phyloP scores from a whole-genome alignment of 768 basidiomycete genomes.

The Leccinum uliginosum region DNA sequence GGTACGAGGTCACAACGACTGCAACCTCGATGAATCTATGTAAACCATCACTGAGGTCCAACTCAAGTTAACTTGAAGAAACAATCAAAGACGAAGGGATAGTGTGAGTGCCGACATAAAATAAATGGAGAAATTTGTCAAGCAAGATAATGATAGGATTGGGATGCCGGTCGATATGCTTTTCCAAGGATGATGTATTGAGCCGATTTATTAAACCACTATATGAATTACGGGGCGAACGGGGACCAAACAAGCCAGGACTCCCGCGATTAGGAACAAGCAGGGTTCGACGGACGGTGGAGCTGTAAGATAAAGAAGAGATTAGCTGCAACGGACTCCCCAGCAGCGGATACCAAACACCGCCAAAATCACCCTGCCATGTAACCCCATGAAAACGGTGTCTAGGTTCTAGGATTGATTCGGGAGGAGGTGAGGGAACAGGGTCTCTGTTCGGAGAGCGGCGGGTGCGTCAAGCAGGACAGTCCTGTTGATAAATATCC shows the following conservation, averaged over 20 bases:
- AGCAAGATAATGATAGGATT: conserved; percentile 27
- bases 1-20: not conserved
- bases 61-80: not conserved
- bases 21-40: too few relatives aligned
- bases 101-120: not conserved
- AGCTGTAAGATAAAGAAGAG: conserved; percentile 36
- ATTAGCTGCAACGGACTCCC: too few relatives aligned
- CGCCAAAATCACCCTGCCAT: conserved; percentile 56
- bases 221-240: conserved; percentile 49
- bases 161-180: not conserved
- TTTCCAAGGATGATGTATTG: not conserved
- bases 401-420: conserved; percentile 37
- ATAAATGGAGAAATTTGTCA: not conserved
- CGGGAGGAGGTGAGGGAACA: conserved; percentile 30
- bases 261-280: conserved; percentile 55
- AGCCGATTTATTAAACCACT: conserved; percentile 11
- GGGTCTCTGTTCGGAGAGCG: conserved; percentile 43
- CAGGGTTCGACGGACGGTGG: conserved; percentile 58
- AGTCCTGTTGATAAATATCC: conserved; percentile 37
- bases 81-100: not conserved
- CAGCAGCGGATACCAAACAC: conserved; percentile 9
- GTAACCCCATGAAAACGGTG: conserved; percentile 55
- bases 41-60: not conserved
- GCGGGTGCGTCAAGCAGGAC: conserved; percentile 57
- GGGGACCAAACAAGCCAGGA: conserved; percentile 75